Evolutionary conservation across 495 filamentous ascomycete species (phyloP), one percentile per base, ranked within the genome.

Genomic region (Recurvomyces mirabilis): DNA sequence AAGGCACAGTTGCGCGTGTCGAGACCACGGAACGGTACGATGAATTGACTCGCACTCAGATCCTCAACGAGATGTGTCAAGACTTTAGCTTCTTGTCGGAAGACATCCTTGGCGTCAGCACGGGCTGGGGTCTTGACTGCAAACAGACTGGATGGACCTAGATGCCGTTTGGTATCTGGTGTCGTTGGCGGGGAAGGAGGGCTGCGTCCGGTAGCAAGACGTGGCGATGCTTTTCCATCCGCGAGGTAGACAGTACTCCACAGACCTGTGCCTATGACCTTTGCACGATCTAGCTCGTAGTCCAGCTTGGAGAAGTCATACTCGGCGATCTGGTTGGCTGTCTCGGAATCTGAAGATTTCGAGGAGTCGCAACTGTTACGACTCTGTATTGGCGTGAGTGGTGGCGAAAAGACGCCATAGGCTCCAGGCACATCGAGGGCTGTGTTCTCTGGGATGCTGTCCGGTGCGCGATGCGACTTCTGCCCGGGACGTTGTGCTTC

Each of bases 201-300:
- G 5, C 21, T 22, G 2, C 26, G 18, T 4, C n/a, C 9, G 7
- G 6, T 12, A 6, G 38, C 46, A 36, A 29, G 6, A 14, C 30
- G 40, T 20, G 38, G 21, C 18, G 4, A 20, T 12, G 46, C 24
- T 24, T 40, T 38, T 26, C 57, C 24, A 23, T 53, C 31, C 3
- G 57, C 75, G 40, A 66, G 68, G 58, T 74, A 77, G 10, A 81
- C 77, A 12, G 66, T 68, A 53, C 77, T 81, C 76, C 77, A 80
- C 5, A 66, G 66, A 9, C 77, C 77, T 34, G 60, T 66, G 23
- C 77, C 77, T 26, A 73, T 36, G 0, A 49, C 21, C 29, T 48
- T 58, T 22, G 57, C 49, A 14, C 52, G 59, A 11, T 53, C 41
- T 17, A 63, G 36, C 19, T 54, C 55, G 41, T 63, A 65, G 38